A percentile compares a stretch with the other conserved stretches of the same genome.
These are phyloP conservation scores for Cucumis hystrix DNA, from an alignment of 306 rosid species.

Conservation along the genomic window DNA sequence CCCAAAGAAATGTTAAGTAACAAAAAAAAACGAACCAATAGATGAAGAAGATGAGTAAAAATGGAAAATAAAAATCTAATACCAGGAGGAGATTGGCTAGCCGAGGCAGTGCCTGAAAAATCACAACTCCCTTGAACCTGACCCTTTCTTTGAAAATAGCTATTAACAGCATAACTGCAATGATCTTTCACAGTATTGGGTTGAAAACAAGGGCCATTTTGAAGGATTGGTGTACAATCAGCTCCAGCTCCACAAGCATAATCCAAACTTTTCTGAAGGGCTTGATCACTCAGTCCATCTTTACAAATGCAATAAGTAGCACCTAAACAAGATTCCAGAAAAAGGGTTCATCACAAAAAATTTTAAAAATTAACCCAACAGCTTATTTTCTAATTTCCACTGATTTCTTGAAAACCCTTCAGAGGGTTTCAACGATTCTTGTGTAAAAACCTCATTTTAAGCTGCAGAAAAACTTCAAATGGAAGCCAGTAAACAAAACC, in stretches of 20 bases:
- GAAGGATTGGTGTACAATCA: constrained; percentile 50
- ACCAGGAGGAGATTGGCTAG: constrained; percentile 48
- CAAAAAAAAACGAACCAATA: background rate
- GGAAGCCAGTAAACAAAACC: background rate
- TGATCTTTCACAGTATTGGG: constrained; percentile 88
- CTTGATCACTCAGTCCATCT: constrained; percentile 55
- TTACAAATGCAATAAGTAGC: constrained; percentile 72
- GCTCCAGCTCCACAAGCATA: constrained; percentile 99
- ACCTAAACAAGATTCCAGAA: constrained; percentile 21
- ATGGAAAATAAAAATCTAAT: background rate
- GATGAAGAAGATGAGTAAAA: background rate
- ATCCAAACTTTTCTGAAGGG: constrained; percentile 67
- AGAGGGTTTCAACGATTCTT: background rate
- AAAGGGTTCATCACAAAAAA: background rate
- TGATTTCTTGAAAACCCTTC: background rate
- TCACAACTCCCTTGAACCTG: constrained; percentile 63
- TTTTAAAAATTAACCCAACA: background rate
- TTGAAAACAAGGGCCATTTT: constrained; percentile 58
- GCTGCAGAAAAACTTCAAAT: background rate
- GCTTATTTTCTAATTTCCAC: background rate
- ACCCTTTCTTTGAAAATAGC: constrained; percentile 75
- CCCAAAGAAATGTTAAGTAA: background rate
- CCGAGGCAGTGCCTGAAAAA: constrained; percentile 49
- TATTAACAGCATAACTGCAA: constrained; percentile 78
- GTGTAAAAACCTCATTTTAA: background rate